Conservation (phyloP, 352 stramenopile species). For the Globisporangium acanthophoron region DNA sequence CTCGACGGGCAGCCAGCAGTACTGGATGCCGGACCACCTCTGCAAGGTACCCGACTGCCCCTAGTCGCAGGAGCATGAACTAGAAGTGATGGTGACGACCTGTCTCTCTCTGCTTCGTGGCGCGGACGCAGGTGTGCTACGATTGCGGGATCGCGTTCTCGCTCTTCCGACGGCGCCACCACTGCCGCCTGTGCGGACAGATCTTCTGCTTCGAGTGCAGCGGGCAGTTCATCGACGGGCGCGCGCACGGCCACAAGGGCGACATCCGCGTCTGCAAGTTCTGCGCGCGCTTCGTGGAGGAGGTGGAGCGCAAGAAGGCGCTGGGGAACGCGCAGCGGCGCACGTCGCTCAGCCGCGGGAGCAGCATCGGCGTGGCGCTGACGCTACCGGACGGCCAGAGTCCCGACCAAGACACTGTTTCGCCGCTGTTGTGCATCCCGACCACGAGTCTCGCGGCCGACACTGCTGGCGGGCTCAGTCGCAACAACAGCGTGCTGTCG, state of each 20-base stretch:
- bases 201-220: conserved; percentile 87
- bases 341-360: neutral
- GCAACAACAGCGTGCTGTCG: neutral
- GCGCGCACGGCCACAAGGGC: conserved; percentile 40
- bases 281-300: conserved; percentile 48
- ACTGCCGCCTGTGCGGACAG: conserved; percentile 81
- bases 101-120: neutral
- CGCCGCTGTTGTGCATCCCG: conserved; percentile 7
- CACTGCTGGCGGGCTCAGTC: neutral
- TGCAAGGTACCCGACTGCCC: conserved; percentile 47
- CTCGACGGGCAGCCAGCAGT: conserved; percentile 50
- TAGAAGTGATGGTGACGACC: neutral
- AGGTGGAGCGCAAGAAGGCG: conserved; percentile 28
- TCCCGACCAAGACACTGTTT: conserved; percentile 5
- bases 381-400: neutral
- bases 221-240: conserved; percentile 66
- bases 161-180: conserved; percentile 79
- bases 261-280: conserved; percentile 76
- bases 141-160: conserved; percentile 76
- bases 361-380: neutral
- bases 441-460: neutral
- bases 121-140: conserved; percentile 58
- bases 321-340: conserved; percentile 9
- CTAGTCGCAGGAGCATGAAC: neutral
- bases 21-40: conserved; percentile 84